A percentile compares a stretch with the other conserved stretches of the same genome.
Conservation (phyloP, 306 rosid species). For the Alnus rubra region DNA sequence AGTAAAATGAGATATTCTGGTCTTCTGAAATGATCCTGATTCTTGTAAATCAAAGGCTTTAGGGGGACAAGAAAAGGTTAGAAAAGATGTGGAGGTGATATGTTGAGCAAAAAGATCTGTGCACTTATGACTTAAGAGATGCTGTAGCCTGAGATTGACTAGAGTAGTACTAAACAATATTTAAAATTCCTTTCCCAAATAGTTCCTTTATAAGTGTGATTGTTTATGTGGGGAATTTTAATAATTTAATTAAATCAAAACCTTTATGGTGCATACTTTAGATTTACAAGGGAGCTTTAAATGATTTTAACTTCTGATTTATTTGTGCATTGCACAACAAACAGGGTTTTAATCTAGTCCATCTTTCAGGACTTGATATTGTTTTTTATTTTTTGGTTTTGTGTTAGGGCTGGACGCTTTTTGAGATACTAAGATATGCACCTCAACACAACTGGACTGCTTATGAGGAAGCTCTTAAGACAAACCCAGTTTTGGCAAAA, state of each 20-base stretch:
- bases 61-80: background rate
- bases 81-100: background rate
- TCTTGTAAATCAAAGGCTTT: background rate
- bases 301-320: background rate
- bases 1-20: background rate
- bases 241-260: background rate
- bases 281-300: background rate
- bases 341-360: constrained; percentile 11
- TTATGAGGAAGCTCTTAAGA: constrained; percentile 93
- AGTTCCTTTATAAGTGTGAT: background rate
- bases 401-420: constrained; percentile 87
- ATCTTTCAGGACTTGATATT: constrained; percentile 18
- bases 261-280: background rate
- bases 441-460: constrained; percentile 96
- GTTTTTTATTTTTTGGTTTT: background rate
- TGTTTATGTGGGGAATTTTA: background rate
- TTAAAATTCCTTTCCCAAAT: background rate
- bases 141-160: background rate
- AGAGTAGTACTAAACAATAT: background rate
- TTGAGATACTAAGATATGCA: constrained; percentile 87
- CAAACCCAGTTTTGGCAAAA: constrained; percentile 92
- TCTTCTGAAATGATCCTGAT: background rate
- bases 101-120: constrained; percentile 1
- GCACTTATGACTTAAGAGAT: constrained; percentile 9
- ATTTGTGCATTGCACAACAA: background rate